Percentiles rank a stretch among this genome's conserved stretches.
Conservation (phyloP, 2,329 filamentous ascomycete genomes). For the Cladophialophora bantiana region DNA sequence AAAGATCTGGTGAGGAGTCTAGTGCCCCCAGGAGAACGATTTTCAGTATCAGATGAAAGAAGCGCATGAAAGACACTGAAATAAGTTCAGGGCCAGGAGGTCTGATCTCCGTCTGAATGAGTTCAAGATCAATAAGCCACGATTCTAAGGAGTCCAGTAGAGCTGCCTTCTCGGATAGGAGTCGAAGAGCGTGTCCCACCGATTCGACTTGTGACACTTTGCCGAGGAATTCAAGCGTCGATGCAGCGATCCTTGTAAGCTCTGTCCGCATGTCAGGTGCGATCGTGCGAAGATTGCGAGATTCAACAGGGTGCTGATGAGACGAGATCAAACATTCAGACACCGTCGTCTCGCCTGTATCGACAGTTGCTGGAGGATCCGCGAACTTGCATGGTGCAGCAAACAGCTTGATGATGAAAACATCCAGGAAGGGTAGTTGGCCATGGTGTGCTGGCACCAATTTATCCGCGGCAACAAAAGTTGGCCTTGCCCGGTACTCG, state of each 20-base stretch:
- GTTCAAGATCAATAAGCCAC: constrained; percentile 47
- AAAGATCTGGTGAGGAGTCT: constrained; percentile 42
- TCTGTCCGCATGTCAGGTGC: constrained; percentile 49
- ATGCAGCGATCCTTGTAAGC: constrained; percentile 46
- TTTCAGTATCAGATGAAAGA: constrained; percentile 48
- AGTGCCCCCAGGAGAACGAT: constrained; percentile 48
- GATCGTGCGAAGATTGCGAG: constrained; percentile 44
- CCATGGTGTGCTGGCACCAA: constrained; percentile 46
- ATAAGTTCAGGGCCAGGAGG: constrained; percentile 40
- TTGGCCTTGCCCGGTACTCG: constrained; percentile 51
- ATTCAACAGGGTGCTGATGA: constrained; percentile 38
- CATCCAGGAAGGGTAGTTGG: constrained; percentile 50
- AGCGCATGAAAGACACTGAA: constrained; percentile 47
- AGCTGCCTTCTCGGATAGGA: constrained; percentile 44
- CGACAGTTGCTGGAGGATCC: constrained; percentile 41
- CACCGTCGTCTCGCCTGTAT: constrained; percentile 31
- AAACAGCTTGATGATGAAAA: constrained; percentile 55
- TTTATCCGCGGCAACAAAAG: constrained; percentile 40
- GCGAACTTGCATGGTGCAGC: constrained; percentile 53
- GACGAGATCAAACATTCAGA: constrained; percentile 38
- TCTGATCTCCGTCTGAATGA: constrained; percentile 34
- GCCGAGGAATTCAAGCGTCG: constrained; percentile 46
- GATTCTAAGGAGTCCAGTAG: constrained; percentile 45
- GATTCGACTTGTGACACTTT: constrained; percentile 43
- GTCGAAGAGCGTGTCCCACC: constrained; percentile 36